Percentiles rank a stretch among this genome's conserved stretches.
Conservation (phyloP, 306 rosid genomes). For the Delonix regia region DNA sequence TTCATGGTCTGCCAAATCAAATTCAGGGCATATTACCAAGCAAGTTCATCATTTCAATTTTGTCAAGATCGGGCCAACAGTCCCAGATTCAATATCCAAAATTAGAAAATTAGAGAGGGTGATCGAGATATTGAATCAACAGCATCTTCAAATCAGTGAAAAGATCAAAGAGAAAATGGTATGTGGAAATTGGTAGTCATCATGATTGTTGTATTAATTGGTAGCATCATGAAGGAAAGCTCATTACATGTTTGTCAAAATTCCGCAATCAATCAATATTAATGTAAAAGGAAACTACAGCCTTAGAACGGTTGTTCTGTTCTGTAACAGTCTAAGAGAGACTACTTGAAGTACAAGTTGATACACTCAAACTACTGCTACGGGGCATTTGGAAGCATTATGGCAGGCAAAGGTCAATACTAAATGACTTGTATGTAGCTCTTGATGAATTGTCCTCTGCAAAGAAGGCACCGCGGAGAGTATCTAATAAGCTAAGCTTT, state of each 20-base stretch:
- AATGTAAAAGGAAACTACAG: neutral
- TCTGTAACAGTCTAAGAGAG: neutral
- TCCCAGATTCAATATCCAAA: neutral
- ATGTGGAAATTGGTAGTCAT: neutral
- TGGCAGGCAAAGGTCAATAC: neutral
- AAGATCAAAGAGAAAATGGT: constrained; percentile 11
- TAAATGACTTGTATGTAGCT: neutral
- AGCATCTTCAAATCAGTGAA: neutral
- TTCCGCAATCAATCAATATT: neutral
- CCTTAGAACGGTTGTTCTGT: neutral
- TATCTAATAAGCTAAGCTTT: neutral
- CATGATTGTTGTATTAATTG: neutral
- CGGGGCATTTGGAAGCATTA: neutral
- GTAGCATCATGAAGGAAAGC: neutral
- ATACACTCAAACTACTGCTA: neutral
- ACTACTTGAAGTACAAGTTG: neutral
- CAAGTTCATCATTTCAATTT: neutral
- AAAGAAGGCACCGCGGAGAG: neutral
- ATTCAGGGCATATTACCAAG: neutral
- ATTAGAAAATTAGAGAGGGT: neutral
- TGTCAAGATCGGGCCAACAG: neutral
- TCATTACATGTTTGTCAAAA: neutral
- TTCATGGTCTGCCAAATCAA: too few relatives aligned
- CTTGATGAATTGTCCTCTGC: neutral
- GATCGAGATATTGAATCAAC: neutral